Base-by-base conservation (phyloP, 768 basidiomycete species). In the Sporobolomyces roseus region DNA sequence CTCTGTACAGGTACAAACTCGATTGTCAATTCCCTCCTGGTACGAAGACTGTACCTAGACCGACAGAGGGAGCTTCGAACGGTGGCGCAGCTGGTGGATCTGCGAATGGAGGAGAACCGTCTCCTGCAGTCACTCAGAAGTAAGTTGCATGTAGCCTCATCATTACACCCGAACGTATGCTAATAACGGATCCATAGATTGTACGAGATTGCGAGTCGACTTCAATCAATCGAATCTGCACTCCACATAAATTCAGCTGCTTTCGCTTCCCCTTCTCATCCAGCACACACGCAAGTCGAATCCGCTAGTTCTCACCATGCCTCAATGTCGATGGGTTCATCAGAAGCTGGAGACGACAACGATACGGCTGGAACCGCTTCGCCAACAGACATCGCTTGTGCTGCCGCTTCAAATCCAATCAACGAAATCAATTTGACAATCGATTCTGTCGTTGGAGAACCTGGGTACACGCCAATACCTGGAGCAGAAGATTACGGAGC, bases 1-100 rank as follows among this genome's bases (percentile, higher is more conserved):
- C 19, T 32, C 33, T n/a, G 23, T 5, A 35, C 61, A 68, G 66
- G 14, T 73, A 73, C 62, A 69, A 69, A 41, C 61, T 73, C 30
- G 65, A 70, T 6, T 73, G 72, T 65, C 51, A 70, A 53, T 73
- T 73, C n/a, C 72, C 72, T 17, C 68, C 68, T 2, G 54, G 61
- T 8, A 61, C 72, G 4, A 48, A 50, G 19, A 65, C 65, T 10
- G 17, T 73, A 4, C 59, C 63, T 25, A 35, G 61, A 17, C 66
- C 63, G 6, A 53, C 66, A 10, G 61, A 68, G 3, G 8, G 0
- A 30, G 23, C 23, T 4, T 17, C 21, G 27, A 45, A 7, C n/a
- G n/a, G n/a, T n/a, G n/a, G n/a, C n/a, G 43, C 30, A 0, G 32
- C 46, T 29, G 54, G 0, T 17, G 19, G 21, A 14, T 0, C 46